Conservation (phyloP, 2,329 filamentous ascomycete genomes). For the Fonsecaea erecta region DNA sequence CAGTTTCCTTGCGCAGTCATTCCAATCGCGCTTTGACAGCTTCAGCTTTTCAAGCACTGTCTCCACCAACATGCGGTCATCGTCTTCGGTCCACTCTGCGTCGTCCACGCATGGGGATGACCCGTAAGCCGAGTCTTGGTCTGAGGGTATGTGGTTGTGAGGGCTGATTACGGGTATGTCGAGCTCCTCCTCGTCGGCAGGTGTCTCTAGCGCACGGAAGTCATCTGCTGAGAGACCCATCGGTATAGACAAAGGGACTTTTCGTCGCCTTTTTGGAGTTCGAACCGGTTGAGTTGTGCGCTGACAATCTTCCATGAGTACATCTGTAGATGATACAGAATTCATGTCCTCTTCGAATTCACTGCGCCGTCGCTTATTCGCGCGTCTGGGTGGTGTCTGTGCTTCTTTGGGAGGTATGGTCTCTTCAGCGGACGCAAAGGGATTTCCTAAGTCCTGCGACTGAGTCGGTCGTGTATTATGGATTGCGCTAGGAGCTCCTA, state of each 20-base stretch:
- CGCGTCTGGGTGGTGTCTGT: slow-evolving; percentile 40
- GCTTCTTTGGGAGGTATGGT: slow-evolving; percentile 27
- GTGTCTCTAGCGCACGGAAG: slow-evolving; percentile 48
- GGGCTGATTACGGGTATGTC: slow-evolving; percentile 30
- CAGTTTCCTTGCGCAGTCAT: slow-evolving; percentile 51
- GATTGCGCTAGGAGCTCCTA: slow-evolving; percentile 38
- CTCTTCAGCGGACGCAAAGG: slow-evolving; percentile 26
- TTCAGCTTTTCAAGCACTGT: slow-evolving; percentile 52
- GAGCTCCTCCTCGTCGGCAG: slow-evolving; percentile 34
- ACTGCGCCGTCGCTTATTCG: slow-evolving; percentile 49
- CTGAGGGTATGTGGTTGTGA: slow-evolving; percentile 11
- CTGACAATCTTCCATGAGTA: slow-evolving; percentile 28
- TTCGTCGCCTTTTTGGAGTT: slow-evolving; percentile 53
- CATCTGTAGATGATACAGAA: slow-evolving; percentile 32
- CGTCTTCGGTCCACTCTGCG: slow-evolving; percentile 46
- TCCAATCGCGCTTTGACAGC: slow-evolving; percentile 51
- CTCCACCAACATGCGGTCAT: slow-evolving; percentile 50
- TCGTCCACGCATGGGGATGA: slow-evolving; percentile 25
- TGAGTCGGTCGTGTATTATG: slow-evolving; percentile 40
- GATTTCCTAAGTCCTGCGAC: slow-evolving; percentile 40
- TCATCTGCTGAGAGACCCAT: slow-evolving; percentile 50
- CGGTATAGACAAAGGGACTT: slow-evolving; percentile 50
- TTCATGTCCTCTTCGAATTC: slow-evolving; percentile 38
- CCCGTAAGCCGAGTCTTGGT: slow-evolving; percentile 30
- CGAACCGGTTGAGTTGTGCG: slow-evolving; percentile 28